phyloP scores from a whole-genome alignment of 768 basidiomycete genomes.

The Psilocybe azurescens region DNA sequence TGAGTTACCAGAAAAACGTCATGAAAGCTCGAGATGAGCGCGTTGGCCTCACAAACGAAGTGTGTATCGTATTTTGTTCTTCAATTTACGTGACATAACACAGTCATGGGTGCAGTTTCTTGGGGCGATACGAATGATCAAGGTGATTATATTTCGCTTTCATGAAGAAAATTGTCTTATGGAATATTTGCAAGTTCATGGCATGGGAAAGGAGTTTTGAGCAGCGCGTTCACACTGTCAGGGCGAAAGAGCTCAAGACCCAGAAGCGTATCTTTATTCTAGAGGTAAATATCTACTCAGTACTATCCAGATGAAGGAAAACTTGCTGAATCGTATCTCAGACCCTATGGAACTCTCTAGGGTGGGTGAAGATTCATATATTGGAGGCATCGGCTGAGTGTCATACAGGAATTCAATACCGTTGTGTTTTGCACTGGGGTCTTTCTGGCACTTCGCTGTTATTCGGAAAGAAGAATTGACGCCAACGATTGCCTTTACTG shows the following conservation, averaged over 20 bases:
- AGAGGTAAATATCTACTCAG: constrained; percentile 41
- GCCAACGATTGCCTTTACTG: constrained; percentile 85
- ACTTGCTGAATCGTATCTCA: background rate
- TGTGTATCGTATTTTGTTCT: constrained; percentile 34
- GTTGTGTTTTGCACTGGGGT: constrained; percentile 61
- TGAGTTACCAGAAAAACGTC: constrained; percentile 33
- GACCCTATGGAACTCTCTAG: constrained; percentile 17
- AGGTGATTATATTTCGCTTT: constrained; percentile 1
- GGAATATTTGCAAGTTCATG: constrained; percentile 57
- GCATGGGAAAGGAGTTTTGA: constrained; percentile 76
- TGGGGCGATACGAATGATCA: constrained; percentile 22
- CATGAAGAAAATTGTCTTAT: background rate
- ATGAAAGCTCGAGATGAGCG: constrained; percentile 82
- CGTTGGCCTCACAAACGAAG: constrained; percentile 78
- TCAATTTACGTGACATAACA: background rate
- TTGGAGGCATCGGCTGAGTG: background rate
- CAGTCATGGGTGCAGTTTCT: constrained; percentile 8
- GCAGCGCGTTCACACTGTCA: constrained; percentile 54
- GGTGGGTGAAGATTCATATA: background rate
- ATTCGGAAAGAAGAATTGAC: constrained; percentile 71
- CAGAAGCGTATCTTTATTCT: constrained; percentile 70
- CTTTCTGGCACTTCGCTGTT: constrained; percentile 77
- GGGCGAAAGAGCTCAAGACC: constrained; percentile 67
- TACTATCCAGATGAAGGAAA: too few species aligned
- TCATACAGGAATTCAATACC: constrained; percentile 63